Evolutionary conservation across 306 rosid genomes (phyloP).

Genomic region (Cicer bijugum): DNA sequence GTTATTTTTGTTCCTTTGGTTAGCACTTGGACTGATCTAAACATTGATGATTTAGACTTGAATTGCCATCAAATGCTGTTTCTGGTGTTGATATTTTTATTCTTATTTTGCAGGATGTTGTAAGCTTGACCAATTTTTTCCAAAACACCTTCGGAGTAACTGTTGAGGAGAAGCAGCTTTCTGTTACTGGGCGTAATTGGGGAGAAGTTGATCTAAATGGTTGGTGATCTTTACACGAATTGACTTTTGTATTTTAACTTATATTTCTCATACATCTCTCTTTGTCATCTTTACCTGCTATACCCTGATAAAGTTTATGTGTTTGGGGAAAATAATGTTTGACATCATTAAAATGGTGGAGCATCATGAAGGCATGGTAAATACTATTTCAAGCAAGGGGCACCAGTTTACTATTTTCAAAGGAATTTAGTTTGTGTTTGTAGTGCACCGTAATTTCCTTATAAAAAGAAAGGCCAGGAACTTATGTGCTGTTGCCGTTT

Average conservation of each 20-base stretch:
- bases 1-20: not conserved
- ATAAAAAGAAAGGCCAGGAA: not conserved
- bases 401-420: not conserved
- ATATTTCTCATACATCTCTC: not conserved
- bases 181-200: constrained; percentile 97
- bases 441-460: not conserved
- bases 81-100: constrained; percentile 22
- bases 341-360: not conserved
- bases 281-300: constrained; percentile 27
- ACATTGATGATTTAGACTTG: constrained; percentile 14
- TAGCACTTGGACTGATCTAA: not conserved
- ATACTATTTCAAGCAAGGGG: constrained; percentile 9
- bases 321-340: not conserved
- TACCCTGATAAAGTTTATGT: not conserved
- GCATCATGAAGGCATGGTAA: not conserved
- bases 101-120: constrained; percentile 65
- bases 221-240: constrained; percentile 48
- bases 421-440: constrained; percentile 30
- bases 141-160: constrained; percentile 74
- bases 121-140: constrained; percentile 76
- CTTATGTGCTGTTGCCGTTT: not conserved
- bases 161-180: constrained; percentile 87
- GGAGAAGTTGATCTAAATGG: constrained; percentile 97
- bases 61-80: constrained; percentile 19
- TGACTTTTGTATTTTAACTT: constrained; percentile 23